A percentile compares a stretch with the other conserved stretches of the same genome.
phyloP scores from a whole-genome alignment of 1,284 basidiomycete species.

The Psilocybe mexicana region DNA sequence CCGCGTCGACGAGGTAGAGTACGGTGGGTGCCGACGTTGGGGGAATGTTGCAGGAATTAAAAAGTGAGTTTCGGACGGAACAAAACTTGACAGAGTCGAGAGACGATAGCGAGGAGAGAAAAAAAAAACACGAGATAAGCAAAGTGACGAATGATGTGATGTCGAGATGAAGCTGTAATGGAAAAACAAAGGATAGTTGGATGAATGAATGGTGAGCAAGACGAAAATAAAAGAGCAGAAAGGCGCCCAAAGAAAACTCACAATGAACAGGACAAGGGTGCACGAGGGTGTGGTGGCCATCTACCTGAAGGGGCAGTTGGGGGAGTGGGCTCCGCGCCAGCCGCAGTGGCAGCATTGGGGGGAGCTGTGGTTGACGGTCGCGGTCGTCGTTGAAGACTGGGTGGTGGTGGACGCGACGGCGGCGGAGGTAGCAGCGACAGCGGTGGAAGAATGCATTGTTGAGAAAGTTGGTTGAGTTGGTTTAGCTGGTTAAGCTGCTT shows the following conservation, averaged over 20 bases:
- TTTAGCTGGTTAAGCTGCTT: constrained; percentile 15
- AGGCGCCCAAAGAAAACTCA: background rate
- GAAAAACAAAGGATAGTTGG: background rate
- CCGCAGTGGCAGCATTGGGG: constrained; percentile 79
- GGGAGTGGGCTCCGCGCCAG: constrained; percentile 65
- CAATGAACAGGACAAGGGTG: constrained; percentile 1
- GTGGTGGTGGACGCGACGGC: constrained; percentile 15
- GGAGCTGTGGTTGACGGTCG: constrained; percentile 41
- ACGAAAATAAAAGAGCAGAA: too few species aligned
- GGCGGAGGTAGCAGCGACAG: constrained; percentile 16
- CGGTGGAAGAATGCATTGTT: constrained; percentile 26
- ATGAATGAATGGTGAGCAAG: background rate
- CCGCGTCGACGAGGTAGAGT: constrained; percentile 17
- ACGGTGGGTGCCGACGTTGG: constrained; percentile 15
- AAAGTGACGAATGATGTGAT: constrained; percentile 2
- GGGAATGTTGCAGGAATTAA: constrained; percentile 17
- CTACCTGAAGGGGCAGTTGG: constrained; percentile 66
- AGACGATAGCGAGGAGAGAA: constrained; percentile 17
- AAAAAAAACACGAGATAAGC: constrained; percentile 7
- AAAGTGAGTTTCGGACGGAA: background rate
- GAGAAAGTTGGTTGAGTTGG: constrained; percentile 18
- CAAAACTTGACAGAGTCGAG: background rate
- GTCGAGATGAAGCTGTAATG: background rate
- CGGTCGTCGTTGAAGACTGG: constrained; percentile 19
- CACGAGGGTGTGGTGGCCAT: constrained; percentile 11